Conservation (phyloP, 108 stramenopile genomes). For the Cyclotella kingstonii region DNA sequence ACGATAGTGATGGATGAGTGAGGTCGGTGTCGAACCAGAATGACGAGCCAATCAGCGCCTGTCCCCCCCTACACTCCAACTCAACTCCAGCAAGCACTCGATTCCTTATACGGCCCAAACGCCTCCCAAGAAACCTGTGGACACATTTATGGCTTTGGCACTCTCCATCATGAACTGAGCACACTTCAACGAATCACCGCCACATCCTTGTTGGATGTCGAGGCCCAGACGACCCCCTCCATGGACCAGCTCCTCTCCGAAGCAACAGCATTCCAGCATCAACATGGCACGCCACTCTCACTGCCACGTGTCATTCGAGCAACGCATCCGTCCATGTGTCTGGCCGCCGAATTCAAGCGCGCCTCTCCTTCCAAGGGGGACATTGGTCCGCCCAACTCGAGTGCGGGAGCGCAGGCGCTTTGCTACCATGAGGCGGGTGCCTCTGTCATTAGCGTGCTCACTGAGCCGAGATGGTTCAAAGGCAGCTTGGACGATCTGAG, state of each 20-base stretch:
- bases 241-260: slow-evolving; percentile 36
- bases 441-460: slow-evolving; percentile 89
- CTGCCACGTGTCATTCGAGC: slow-evolving; percentile 58
- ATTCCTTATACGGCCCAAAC: slow-evolving; percentile 5
- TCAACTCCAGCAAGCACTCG: slow-evolving; percentile 3
- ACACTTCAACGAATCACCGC: slow-evolving; percentile 85
- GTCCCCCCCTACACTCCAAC: slow-evolving; percentile 9
- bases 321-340: slow-evolving; percentile 72
- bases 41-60: too few relatives aligned
- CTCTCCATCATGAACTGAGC: slow-evolving; percentile 65
- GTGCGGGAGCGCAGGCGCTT: slow-evolving; percentile 81
- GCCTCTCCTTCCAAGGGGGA: slow-evolving; percentile 94
- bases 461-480: slow-evolving; percentile 95
- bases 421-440: slow-evolving; percentile 88
- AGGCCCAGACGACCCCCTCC: slow-evolving; percentile 12
- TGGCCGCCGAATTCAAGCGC: slow-evolving; percentile 99
- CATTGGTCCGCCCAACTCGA: slow-evolving; percentile 58
- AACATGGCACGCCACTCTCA: slow-evolving; percentile 63
- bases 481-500: slow-evolving; percentile 86
- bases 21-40: too few relatives aligned
- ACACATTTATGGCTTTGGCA: slow-evolving; percentile 64
- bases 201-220: slow-evolving; percentile 70
- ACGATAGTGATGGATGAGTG: too few relatives aligned
- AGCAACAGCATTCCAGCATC: slow-evolving; percentile 47
- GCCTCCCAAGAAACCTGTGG: slow-evolving; percentile 29